Evolutionary conservation across 768 basidiomycete species (phyloP).

Genomic region (Lactarius vividus): DNA sequence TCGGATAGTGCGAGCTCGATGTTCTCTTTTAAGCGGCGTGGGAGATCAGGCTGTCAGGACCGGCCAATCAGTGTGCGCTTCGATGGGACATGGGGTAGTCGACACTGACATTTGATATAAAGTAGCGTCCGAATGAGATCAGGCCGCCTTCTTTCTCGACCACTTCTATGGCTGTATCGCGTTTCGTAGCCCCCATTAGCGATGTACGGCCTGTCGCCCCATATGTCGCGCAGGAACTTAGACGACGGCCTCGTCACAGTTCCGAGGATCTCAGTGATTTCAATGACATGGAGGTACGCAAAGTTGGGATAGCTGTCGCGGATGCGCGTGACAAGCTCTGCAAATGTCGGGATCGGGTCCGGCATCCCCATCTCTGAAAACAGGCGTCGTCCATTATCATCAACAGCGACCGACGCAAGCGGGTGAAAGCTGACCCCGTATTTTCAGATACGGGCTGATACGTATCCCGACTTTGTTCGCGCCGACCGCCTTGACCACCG

Average conservation of each 20-base stretch:
- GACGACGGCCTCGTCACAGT: slow-evolving; percentile 17
- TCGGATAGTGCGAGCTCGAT: background rate
- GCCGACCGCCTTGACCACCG: slow-evolving; percentile 38
- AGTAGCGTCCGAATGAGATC: slow-evolving; percentile 18
- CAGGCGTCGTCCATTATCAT: background rate
- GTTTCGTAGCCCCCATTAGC: slow-evolving; percentile 29
- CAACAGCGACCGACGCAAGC: background rate
- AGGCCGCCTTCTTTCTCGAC: slow-evolving; percentile 25
- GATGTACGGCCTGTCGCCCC: slow-evolving; percentile 29
- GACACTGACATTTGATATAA: slow-evolving; percentile 20
- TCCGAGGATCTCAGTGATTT: slow-evolving; percentile 26
- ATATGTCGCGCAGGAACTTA: slow-evolving; percentile 30
- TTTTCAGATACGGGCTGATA: slow-evolving; percentile 32
- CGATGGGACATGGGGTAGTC: background rate
- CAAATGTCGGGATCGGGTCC: slow-evolving; percentile 33
- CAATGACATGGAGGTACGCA: slow-evolving; percentile 35
- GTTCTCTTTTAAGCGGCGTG: slow-evolving; percentile 16
- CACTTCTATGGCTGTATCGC: slow-evolving; percentile 26
- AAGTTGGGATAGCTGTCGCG: slow-evolving; percentile 22
- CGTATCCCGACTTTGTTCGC: slow-evolving; percentile 38
- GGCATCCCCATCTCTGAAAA: slow-evolving; percentile 11
- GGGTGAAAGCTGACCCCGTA: slow-evolving; percentile 1
- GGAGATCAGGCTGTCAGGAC: slow-evolving; percentile 25
- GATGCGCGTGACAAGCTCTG: slow-evolving; percentile 31
- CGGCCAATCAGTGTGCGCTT: background rate